Conservation (phyloP, 2,329 filamentous ascomycete species). For the Fusarium sp. region DNA sequence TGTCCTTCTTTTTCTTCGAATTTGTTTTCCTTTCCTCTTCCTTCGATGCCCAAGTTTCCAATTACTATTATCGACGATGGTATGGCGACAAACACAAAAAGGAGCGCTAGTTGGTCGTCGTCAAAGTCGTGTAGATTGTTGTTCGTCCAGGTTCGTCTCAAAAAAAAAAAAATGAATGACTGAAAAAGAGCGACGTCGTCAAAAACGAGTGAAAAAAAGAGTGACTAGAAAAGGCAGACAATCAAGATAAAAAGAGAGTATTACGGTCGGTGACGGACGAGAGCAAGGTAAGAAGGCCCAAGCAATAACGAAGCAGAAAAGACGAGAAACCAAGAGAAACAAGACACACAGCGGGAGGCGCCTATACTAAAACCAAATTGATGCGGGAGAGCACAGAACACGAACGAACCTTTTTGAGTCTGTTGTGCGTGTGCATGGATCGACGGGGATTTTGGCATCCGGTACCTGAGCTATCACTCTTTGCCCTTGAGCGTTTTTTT, state of each 20-base stretch:
- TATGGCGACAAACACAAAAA: slow-evolving; percentile 47
- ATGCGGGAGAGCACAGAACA: slow-evolving; percentile 23
- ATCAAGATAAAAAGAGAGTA: slow-evolving; percentile 31
- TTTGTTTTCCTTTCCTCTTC: slow-evolving; percentile 25
- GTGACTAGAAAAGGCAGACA: slow-evolving; percentile 18
- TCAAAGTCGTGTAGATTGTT: slow-evolving; percentile 38
- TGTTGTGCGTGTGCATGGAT: slow-evolving; percentile 27
- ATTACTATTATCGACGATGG: slow-evolving; percentile 47
- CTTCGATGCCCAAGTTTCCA: slow-evolving; percentile 31
- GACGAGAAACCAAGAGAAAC: slow-evolving; percentile 19
- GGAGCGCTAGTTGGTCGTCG: slow-evolving; percentile 41
- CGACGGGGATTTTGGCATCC: neutral
- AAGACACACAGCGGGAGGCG: slow-evolving; percentile 37
- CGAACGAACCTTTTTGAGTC: slow-evolving; percentile 9
- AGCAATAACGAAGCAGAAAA: slow-evolving; percentile 33
- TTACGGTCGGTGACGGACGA: slow-evolving; percentile 29
- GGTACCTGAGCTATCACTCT: slow-evolving; percentile 4
- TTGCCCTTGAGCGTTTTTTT: slow-evolving; percentile 10
- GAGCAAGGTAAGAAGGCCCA: slow-evolving; percentile 19
- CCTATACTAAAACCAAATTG: slow-evolving; percentile 47
- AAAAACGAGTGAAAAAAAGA: slow-evolving; percentile 30
- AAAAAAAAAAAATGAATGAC: slow-evolving; percentile 18
- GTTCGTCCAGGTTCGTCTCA: slow-evolving; percentile 38
- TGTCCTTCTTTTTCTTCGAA: slow-evolving; percentile 13
- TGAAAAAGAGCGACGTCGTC: slow-evolving; percentile 32